Evolutionary conservation across 2,329 filamentous ascomycete genomes (phyloP).

Genomic region (Trichoderma pleuroti): DNA sequence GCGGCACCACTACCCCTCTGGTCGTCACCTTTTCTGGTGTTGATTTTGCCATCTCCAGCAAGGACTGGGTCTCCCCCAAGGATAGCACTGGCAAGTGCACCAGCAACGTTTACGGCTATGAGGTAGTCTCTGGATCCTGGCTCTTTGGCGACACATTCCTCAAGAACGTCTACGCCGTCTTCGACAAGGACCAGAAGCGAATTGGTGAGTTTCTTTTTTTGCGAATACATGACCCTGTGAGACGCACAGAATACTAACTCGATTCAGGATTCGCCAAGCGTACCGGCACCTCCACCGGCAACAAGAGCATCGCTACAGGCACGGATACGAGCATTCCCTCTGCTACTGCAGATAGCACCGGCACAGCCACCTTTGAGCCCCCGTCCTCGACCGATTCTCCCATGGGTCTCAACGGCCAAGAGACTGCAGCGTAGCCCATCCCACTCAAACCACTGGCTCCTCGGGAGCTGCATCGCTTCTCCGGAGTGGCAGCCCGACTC

Average conservation of each 20-base stretch:
- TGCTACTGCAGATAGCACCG: slow-evolving; percentile 1
- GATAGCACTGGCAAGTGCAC: slow-evolving; percentile 49
- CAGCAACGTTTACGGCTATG: slow-evolving; percentile 71
- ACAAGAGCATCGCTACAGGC: neutral
- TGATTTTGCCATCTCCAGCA: slow-evolving; percentile 61
- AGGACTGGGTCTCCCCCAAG: slow-evolving; percentile 64
- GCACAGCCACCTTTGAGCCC: neutral
- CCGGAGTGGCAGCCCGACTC: neutral
- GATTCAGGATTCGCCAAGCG: slow-evolving; percentile 8
- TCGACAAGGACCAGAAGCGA: slow-evolving; percentile 66
- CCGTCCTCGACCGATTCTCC: neutral
- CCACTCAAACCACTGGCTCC: neutral
- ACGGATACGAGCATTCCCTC: neutral
- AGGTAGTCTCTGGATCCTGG: slow-evolving; percentile 66
- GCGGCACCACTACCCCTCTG: slow-evolving; percentile 58
- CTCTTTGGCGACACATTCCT: slow-evolving; percentile 82
- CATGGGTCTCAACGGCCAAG: neutral
- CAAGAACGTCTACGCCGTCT: slow-evolving; percentile 86
- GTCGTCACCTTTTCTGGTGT: slow-evolving; percentile 65
- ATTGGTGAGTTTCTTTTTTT: slow-evolving; percentile 50
- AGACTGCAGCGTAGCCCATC: neutral
- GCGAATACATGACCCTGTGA: neutral
- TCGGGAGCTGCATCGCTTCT: neutral
- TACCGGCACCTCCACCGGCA: neutral
- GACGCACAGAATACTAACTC: neutral